Percentiles rank a stretch among this genome's conserved stretches.
Conservation (phyloP, 768 basidiomycete genomes). For the Boletus rubroflammeus region DNA sequence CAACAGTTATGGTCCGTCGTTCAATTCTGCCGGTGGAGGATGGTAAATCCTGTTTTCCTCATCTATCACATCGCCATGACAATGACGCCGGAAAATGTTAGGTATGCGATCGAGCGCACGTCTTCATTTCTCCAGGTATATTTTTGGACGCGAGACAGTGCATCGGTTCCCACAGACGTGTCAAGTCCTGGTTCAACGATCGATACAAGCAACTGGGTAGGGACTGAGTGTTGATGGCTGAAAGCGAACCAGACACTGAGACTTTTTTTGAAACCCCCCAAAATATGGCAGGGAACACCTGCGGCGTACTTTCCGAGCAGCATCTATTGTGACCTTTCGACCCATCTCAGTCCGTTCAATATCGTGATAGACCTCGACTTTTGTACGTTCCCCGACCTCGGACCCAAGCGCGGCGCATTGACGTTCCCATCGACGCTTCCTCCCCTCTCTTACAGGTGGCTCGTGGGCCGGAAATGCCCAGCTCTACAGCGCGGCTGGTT, state of each 20-base stretch:
- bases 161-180: slow-evolving; percentile 33
- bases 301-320: slow-evolving; percentile 56
- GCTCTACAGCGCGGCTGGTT: slow-evolving; percentile 19
- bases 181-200: slow-evolving; percentile 15
- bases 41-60: slow-evolving; percentile 22
- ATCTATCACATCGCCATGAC: background rate
- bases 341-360: slow-evolving; percentile 53
- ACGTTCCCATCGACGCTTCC: background rate
- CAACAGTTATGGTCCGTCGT: slow-evolving; percentile 33
- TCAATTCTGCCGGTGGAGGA: slow-evolving; percentile 36
- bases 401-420: background rate
- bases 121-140: slow-evolving; percentile 35
- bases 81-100: background rate
- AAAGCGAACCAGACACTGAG: background rate
- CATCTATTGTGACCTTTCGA: slow-evolving; percentile 52
- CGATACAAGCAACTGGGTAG: slow-evolving; percentile 26
- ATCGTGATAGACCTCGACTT: slow-evolving; percentile 56
- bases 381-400: slow-evolving; percentile 11
- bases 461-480: slow-evolving; percentile 26
- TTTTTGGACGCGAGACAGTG: slow-evolving; percentile 36
- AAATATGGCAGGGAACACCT: slow-evolving; percentile 47
- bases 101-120: slow-evolving; percentile 38
- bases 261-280: background rate
- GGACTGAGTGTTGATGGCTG: background rate
- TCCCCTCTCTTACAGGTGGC: slow-evolving; percentile 15